These are phyloP conservation scores for Corylus avellana DNA, from an alignment of 306 rosid species.

Conservation along the genomic window DNA sequence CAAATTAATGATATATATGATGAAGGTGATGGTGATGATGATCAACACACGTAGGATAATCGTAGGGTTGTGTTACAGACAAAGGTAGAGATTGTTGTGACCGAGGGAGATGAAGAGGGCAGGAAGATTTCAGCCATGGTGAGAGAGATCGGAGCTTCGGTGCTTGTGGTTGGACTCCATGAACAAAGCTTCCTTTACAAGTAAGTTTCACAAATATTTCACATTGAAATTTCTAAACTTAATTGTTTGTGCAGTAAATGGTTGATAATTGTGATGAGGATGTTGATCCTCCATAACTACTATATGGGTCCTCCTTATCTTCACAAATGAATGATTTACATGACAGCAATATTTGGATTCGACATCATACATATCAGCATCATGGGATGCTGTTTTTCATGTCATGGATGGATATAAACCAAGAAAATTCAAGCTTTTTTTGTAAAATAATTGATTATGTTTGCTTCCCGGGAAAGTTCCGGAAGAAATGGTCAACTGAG, in stretches of 20 bases:
- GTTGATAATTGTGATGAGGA: not conserved
- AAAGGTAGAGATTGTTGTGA: slow-evolving; percentile 86
- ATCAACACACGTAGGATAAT: slow-evolving; percentile 32
- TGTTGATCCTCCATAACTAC: not conserved
- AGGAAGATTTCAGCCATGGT: slow-evolving; percentile 60
- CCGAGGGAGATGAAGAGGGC: slow-evolving; percentile 80
- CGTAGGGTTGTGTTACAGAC: slow-evolving; percentile 81
- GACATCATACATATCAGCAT: not conserved
- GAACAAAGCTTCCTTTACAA: slow-evolving; percentile 88
- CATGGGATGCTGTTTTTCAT: too few species aligned
- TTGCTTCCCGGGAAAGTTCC: not conserved
- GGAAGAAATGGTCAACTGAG: slow-evolving; percentile 31
- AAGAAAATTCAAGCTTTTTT: too few species aligned
- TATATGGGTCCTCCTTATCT: slow-evolving; percentile 6
- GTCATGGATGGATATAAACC: too few species aligned
- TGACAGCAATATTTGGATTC: not conserved
- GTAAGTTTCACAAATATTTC: slow-evolving; percentile 42
- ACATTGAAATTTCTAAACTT: not conserved
- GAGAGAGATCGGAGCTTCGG: slow-evolving; percentile 68
- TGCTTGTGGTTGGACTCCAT: slow-evolving; percentile 87
- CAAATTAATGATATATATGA: too few species aligned
- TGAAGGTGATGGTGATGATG: not conserved
- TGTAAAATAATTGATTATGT: too few species aligned
- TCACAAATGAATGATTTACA: not conserved
- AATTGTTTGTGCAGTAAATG: not conserved